phyloP scores from a whole-genome alignment of 2,329 filamentous ascomycete genomes.

The Zasmidium citrigriseum region DNA sequence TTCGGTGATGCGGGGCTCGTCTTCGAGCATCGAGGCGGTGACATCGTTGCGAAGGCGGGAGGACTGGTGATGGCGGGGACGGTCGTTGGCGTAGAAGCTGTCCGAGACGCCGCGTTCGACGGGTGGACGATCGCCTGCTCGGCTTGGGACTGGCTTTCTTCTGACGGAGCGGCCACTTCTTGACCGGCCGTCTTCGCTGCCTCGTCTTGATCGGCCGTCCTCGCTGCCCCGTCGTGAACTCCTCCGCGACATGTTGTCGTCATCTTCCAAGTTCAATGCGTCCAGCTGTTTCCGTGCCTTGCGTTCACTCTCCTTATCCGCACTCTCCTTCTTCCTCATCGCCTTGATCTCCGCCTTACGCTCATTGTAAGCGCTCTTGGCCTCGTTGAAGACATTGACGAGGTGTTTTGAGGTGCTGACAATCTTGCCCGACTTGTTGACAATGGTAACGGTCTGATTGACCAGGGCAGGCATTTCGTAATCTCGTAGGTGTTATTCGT shows the following conservation, averaged over 20 bases:
- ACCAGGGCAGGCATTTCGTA: conserved; percentile 33
- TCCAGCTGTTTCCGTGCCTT: conserved; percentile 61
- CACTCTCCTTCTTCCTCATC: conserved; percentile 61
- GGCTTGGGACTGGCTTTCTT: conserved; percentile 28
- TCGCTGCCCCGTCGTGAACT: conserved; percentile 31
- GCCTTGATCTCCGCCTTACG: conserved; percentile 80
- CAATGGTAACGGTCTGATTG: conserved; percentile 79
- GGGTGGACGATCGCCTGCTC: conserved; percentile 31
- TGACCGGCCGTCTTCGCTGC: conserved; percentile 26
- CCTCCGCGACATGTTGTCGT: conserved; percentile 33
- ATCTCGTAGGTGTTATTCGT: too few relatives aligned
- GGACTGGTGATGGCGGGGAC: conserved; percentile 13
- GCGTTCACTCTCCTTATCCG: conserved; percentile 46
- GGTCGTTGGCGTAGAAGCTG: conserved; percentile 47
- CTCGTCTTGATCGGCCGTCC: conserved; percentile 22
- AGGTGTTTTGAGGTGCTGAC: conserved; percentile 90
- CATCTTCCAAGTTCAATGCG: conserved; percentile 49
- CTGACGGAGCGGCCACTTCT: conserved; percentile 11
- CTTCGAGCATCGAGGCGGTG: conserved; percentile 17
- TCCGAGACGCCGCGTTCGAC: conserved; percentile 49
- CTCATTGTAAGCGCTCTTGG: conserved; percentile 82
- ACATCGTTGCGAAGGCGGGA: conserved; percentile 34
- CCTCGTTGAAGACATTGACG: conserved; percentile 87
- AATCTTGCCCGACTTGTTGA: conserved; percentile 88
- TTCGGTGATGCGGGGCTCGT: conserved; percentile 38